phyloP scores from a whole-genome alignment of 106 monocot genomes.

The Dendrobium huoshanense region DNA sequence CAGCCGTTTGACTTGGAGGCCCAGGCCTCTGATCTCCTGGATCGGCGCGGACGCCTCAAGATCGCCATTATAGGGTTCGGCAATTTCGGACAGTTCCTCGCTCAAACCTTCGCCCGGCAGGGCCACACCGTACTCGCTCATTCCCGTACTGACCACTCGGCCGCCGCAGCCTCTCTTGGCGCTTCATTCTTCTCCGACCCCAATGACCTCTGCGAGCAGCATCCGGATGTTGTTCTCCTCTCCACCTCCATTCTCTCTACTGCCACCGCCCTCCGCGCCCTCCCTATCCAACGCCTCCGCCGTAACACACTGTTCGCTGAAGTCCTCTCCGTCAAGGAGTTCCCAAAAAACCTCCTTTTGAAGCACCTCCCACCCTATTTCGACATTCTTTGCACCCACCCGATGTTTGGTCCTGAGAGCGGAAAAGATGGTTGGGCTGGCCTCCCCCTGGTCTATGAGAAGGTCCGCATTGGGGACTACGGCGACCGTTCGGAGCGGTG shows the following conservation, averaged over 20 bases:
- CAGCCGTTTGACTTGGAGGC: slow-evolving; percentile 48
- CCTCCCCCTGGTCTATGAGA: slow-evolving; percentile 58
- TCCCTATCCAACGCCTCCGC: slow-evolving; percentile 48
- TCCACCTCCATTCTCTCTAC: slow-evolving; percentile 50
- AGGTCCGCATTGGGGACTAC: slow-evolving; percentile 33
- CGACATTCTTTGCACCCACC: slow-evolving; percentile 74
- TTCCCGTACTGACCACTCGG: slow-evolving; percentile 59
- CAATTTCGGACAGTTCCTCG: slow-evolving; percentile 71
- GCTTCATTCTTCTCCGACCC: slow-evolving; percentile 47
- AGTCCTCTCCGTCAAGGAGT: slow-evolving; percentile 74
- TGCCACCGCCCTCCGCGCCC: slow-evolving; percentile 28
- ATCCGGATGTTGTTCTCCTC: slow-evolving; percentile 61
- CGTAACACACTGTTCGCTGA: slow-evolving; percentile 63
- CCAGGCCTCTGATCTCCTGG: slow-evolving; percentile 9
- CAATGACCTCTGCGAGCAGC: slow-evolving; percentile 69
- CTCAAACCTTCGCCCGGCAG: slow-evolving; percentile 33
- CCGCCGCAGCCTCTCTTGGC: slow-evolving; percentile 33
- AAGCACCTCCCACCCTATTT: slow-evolving; percentile 37
- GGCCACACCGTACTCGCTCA: slow-evolving; percentile 62
- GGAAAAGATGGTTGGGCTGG: slow-evolving; percentile 50
- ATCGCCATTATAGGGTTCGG: slow-evolving; percentile 76
- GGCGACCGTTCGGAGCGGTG: slow-evolving; percentile 19
- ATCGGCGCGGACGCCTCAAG: slow-evolving; percentile 28
- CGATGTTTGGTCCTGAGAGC: slow-evolving; percentile 79
- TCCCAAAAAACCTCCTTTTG: slow-evolving; percentile 41